These are phyloP conservation scores for Phytopythium sindhum DNA, from an alignment of 352 stramenopile genomes.

Conservation along the genomic window DNA sequence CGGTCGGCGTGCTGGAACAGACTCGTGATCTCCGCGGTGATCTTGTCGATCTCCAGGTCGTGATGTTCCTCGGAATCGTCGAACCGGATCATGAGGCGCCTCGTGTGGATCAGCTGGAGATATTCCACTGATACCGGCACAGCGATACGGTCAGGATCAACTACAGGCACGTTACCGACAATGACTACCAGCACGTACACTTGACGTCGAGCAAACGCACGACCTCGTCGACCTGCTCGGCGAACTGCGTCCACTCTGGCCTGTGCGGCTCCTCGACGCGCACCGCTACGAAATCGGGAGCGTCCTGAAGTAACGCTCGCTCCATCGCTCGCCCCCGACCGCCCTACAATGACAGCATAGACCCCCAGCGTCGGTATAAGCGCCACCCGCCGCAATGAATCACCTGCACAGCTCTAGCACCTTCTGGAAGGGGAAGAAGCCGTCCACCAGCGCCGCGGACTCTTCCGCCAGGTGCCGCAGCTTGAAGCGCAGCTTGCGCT, in stretches of 20 bases:
- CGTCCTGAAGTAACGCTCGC: constrained; percentile 59
- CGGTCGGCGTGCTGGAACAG: constrained; percentile 71
- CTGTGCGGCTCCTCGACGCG: constrained; percentile 31
- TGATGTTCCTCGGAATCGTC: constrained; percentile 61
- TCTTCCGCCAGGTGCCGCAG: constrained; percentile 43
- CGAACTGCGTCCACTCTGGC: constrained; percentile 62
- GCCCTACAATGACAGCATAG: constrained; percentile 18
- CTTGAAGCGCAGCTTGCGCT: constrained; percentile 55
- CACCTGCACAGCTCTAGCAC: constrained; percentile 25
- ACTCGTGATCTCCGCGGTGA: constrained; percentile 59
- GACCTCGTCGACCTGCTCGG: constrained; percentile 60
- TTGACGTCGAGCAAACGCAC: constrained; percentile 68
- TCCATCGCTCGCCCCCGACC: constrained; percentile 55
- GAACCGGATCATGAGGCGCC: constrained; percentile 81
- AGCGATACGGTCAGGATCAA: neutral
- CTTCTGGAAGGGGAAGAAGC: constrained; percentile 48
- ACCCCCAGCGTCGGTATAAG: neutral
- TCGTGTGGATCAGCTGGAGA: constrained; percentile 71
- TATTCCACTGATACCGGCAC: constrained; percentile 57
- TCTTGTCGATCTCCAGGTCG: constrained; percentile 64
- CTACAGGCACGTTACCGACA: neutral
- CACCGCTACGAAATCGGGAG: constrained; percentile 27
- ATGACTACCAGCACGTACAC: constrained; percentile 26
- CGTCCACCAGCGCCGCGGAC: constrained; percentile 27
- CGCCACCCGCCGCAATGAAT: too few relatives aligned